Base-by-base conservation (phyloP, 2,329 filamentous ascomycete species). In the Aspergillus viridinutans region DNA sequence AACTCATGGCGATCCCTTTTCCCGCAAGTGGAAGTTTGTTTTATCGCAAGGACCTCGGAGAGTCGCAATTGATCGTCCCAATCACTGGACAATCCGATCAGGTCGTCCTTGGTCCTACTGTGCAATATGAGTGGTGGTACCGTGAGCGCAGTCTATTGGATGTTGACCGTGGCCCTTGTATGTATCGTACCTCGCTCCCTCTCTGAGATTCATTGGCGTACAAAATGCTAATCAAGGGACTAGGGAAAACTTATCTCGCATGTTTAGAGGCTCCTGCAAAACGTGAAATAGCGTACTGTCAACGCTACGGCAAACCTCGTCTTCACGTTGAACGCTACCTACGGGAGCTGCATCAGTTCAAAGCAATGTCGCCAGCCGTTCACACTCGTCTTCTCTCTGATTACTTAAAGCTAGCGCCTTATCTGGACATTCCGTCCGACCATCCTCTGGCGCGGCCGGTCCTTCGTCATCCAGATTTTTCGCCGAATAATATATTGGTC, bases 401-500 rank as follows among this genome's bases (percentile, higher is more conserved):
- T 8, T 65, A 60, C 55, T 28, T 62, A 20, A 60, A 56, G 43
- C 17, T 67, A 38, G 45, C 59, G 6, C 63, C 64, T 1, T 53
- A 49, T 43, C 60, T 67, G 4, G 57, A 59, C 4, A 20, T 67
- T n/a, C 55, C 55, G 14, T 59, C 59, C 10, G 53, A 25, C 28
- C 62, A 65, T 48, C 52, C 21, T n/a, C 40, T 63, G 10, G 56
- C 60, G 51, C 63, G 65, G 7, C 67, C 65, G 1, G 59, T 8
- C 58, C 58, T 68, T 50, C 63, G 66, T 2, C 67, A 69, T 53
- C 65, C 64, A 4, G 63, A 69, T 49, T 61, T 69, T 54, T 64
- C 58, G 49, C 69, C 70, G 3, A 69, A 65, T 32, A 71, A 72
- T 53, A 69, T 72, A n/a, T 51, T 72, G 2, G 56, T 73, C 0